Evolutionary conservation across 495 filamentous ascomycete genomes (phyloP).

Genomic region (Aspergillus indologenus): DNA sequence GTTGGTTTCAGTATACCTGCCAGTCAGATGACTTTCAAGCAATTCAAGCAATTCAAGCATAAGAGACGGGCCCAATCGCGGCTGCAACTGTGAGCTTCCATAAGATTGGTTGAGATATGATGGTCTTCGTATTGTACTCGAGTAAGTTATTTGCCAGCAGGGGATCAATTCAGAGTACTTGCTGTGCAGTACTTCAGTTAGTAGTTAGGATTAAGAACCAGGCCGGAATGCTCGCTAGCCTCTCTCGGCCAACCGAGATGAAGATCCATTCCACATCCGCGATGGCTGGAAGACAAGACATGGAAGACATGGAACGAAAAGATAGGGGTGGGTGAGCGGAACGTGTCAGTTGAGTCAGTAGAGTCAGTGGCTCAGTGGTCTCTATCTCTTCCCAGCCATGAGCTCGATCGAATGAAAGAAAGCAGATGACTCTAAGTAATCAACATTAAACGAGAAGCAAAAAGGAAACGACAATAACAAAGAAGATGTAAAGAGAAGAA

Average conservation of each 20-base stretch:
- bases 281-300: conserved; percentile 1
- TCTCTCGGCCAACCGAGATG: neutral
- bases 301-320: neutral
- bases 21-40: neutral
- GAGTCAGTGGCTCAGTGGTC: neutral
- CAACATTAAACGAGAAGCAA: neutral
- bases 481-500: neutral
- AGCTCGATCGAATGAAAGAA: neutral
- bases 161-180: conserved; percentile 3
- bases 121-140: neutral
- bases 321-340: neutral
- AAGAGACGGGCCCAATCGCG: neutral
- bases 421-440: neutral
- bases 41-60: neutral
- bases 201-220: conserved; percentile 3
- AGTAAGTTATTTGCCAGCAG: neutral
- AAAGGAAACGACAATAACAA: neutral
- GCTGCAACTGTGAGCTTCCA: neutral
- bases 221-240: conserved; percentile 7
- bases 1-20: neutral
- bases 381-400: neutral
- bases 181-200: no score
- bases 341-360: no score
- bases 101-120: neutral
- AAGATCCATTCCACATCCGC: conserved; percentile 11